Conservation (phyloP, 139 green algal genomes). For the Chlorella vulgaris region DNA sequence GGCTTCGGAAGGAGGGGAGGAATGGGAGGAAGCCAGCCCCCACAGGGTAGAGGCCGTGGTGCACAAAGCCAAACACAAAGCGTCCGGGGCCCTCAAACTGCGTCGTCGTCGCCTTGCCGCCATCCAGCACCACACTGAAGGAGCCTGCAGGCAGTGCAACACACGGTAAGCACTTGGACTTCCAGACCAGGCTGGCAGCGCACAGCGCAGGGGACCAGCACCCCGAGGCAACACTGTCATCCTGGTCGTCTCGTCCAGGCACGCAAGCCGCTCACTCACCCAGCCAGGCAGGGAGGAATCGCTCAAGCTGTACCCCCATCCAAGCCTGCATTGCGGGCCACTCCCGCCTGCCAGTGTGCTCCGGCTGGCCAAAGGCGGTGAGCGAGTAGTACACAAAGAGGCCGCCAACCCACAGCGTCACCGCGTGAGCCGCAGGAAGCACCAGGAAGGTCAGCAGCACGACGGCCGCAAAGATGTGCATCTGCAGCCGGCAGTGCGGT, state of each 20-base stretch:
- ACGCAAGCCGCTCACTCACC: too few species aligned
- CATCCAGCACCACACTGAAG: slow-evolving; percentile 57
- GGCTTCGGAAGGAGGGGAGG: slow-evolving; percentile 56
- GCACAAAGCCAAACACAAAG: slow-evolving; percentile 82
- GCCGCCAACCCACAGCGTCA: slow-evolving; percentile 48
- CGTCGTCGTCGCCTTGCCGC: background rate
- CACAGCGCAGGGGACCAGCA: too few species aligned
- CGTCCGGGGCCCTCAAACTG: slow-evolving; percentile 35
- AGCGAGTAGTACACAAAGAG: slow-evolving; percentile 70
- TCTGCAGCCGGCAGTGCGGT: slow-evolving; percentile 4
- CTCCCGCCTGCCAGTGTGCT: slow-evolving; percentile 75
- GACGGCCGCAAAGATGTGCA: slow-evolving; percentile 38
- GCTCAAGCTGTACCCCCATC: slow-evolving; percentile 62
- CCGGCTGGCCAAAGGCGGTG: slow-evolving; percentile 58
- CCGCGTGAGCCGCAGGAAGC: slow-evolving; percentile 38
- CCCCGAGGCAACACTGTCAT: too few species aligned
- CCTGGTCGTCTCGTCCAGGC: too few species aligned
- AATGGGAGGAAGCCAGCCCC: slow-evolving; percentile 76
- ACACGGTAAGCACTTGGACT: background rate
- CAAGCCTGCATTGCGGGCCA: slow-evolving; percentile 68
- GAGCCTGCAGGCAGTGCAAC: background rate
- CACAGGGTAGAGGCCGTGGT: slow-evolving; percentile 84
- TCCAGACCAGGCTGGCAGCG: too few species aligned
- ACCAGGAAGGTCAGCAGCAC: slow-evolving; percentile 44
- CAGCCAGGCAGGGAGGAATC: slow-evolving; percentile 65